These are phyloP conservation scores for Calamus simplicifolius DNA, from an alignment of 176 grass and related monocot genomes.

Conservation along the genomic window DNA sequence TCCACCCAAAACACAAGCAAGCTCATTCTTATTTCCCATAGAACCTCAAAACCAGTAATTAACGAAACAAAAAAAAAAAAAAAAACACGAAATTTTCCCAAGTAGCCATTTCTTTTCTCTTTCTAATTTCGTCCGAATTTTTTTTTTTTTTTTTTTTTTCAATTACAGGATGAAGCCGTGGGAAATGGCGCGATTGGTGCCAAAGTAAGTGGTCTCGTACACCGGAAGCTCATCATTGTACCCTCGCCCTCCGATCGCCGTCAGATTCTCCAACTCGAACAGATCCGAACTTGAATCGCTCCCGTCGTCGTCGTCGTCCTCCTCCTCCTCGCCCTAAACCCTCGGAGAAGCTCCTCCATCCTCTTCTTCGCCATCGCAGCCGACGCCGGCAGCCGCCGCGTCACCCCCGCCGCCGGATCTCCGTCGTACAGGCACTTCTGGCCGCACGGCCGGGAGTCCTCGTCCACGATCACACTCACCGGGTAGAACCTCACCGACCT, in stretches of 20 bases:
- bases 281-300: constrained; percentile 78
- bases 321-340: constrained; percentile 19
- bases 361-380: constrained; percentile 31
- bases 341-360: constrained; percentile 2
- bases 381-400: constrained; percentile 29
- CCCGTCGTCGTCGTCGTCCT: constrained; percentile 45
- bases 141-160: background rate
- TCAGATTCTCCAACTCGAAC: constrained; percentile 63
- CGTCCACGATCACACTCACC: constrained; percentile 44
- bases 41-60: too few relatives aligned
- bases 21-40: too few relatives aligned
- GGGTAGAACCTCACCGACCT: constrained; percentile 73
- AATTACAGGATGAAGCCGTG: constrained; percentile 27
- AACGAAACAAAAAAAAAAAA: too few relatives aligned
- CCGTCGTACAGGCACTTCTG: constrained; percentile 17
- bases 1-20: too few relatives aligned
- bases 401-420: background rate
- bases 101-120: background rate
- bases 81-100: too few relatives aligned
- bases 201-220: constrained; percentile 84
- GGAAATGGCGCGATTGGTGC: constrained; percentile 36
- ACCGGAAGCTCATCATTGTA: constrained; percentile 78
- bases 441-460: constrained; percentile 22
- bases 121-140: background rate
- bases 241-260: background rate